Evolutionary conservation across 306 rosid genomes (phyloP).

Genomic region (Casuarina cunninghamiana): DNA sequence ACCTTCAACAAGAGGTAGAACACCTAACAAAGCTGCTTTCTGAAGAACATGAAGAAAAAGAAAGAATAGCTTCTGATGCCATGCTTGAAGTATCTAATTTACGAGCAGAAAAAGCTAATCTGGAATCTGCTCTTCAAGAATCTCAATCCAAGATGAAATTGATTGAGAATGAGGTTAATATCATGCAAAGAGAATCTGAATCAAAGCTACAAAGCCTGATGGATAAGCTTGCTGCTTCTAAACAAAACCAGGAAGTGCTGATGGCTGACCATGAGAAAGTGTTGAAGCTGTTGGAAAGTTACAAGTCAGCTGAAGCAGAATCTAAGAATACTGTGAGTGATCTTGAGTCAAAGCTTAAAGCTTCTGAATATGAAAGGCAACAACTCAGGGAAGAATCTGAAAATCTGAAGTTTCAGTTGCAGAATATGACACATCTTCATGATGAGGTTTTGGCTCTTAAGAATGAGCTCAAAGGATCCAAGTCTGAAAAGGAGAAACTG

Average conservation of each 20-base stretch:
- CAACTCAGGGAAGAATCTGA: conserved; percentile 46
- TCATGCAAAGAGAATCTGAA: conserved; percentile 41
- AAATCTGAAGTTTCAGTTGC: conserved; percentile 42
- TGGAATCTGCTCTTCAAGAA: conserved; percentile 51
- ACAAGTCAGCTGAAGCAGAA: conserved; percentile 47
- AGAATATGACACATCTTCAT: conserved; percentile 36
- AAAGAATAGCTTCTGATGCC: conserved; percentile 45
- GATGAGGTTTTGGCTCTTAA: conserved; percentile 45
- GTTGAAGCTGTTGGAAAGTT: conserved; percentile 46
- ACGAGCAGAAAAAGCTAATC: conserved; percentile 36
- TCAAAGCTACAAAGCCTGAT: conserved; percentile 43
- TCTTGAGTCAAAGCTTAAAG: conserved; percentile 50
- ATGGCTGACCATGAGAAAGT: conserved; percentile 44
- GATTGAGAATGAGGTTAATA: conserved; percentile 36
- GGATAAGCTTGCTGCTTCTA: conserved; percentile 40
- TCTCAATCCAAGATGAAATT: conserved; percentile 40
- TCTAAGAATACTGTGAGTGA: conserved; percentile 29
- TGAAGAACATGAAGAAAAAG: conserved; percentile 44
- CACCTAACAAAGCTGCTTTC: conserved; percentile 48
- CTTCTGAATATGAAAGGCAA: conserved; percentile 44
- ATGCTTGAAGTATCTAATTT: conserved; percentile 43
- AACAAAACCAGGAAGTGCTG: conserved; percentile 40
- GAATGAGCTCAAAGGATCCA: conserved; percentile 39
- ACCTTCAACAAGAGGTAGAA: conserved; percentile 46
- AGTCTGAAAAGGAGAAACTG: conserved; percentile 47